phyloP scores from a whole-genome alignment of 352 stramenopile species.

The Pythium dissimile region DNA sequence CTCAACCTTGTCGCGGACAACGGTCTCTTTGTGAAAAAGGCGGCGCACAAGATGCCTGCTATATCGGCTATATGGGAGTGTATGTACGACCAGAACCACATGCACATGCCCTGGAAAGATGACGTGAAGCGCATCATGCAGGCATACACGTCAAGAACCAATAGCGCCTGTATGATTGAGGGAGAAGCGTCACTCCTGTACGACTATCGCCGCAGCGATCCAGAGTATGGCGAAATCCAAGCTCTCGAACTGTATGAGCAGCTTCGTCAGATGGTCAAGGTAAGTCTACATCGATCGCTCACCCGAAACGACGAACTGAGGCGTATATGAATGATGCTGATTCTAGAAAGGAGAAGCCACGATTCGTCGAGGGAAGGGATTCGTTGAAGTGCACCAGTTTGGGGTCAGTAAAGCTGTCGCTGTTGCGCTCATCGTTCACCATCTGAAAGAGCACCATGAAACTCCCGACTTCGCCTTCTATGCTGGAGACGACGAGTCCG shows the following conservation, averaged over 20 bases:
- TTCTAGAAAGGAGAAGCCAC: constrained; percentile 53
- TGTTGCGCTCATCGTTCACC: constrained; percentile 46
- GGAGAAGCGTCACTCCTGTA: constrained; percentile 97
- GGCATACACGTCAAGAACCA: constrained; percentile 95
- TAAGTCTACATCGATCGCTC: constrained; percentile 25
- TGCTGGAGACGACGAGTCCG: constrained; percentile 97
- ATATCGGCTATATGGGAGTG: constrained; percentile 43
- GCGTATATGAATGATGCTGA: constrained; percentile 52
- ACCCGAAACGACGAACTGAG: not conserved
- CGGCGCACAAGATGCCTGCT: not conserved
- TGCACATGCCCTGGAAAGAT: constrained; percentile 92
- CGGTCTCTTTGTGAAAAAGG: constrained; percentile 60
- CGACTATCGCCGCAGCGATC: constrained; percentile 97
- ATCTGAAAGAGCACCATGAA: constrained; percentile 52
- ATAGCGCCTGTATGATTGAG: constrained; percentile 97
- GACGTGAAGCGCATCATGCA: constrained; percentile 95
- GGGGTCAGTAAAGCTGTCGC: constrained; percentile 65
- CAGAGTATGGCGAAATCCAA: constrained; percentile 98
- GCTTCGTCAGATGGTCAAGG: constrained; percentile 92
- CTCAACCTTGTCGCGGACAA: constrained; percentile 69
- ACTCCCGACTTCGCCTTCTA: constrained; percentile 94
- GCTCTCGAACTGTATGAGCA: constrained; percentile 90
- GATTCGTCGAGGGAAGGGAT: constrained; percentile 57
- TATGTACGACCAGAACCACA: constrained; percentile 42
- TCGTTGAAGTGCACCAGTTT: constrained; percentile 72